phyloP scores from a whole-genome alignment of 495 filamentous ascomycete species.

The Talaromyces stipitatus region DNA sequence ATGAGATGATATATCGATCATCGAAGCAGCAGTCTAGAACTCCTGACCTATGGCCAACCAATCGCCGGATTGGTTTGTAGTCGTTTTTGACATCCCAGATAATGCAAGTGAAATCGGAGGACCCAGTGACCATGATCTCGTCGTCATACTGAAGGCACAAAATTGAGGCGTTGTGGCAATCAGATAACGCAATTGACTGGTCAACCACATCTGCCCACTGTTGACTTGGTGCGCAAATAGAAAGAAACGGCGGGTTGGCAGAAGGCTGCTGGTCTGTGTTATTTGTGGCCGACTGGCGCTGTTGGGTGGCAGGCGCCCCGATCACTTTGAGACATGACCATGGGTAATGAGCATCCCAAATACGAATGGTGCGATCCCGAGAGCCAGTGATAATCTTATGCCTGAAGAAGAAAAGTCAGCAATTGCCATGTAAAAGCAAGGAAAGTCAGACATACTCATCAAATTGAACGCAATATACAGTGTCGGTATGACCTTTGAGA shows the following conservation, averaged over 20 bases:
- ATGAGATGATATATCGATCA: conserved; percentile 84
- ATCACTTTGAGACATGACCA: conserved; percentile 77
- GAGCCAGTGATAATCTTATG: conserved; percentile 95
- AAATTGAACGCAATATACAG: conserved; percentile 96
- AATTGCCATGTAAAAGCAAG: not conserved
- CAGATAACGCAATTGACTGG: conserved; percentile 19
- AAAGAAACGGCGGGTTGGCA: conserved; percentile 37
- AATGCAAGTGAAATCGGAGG: conserved; percentile 86
- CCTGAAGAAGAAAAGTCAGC: conserved; percentile 29
- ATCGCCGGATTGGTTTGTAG: conserved; percentile 70
- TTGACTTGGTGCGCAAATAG: conserved; percentile 34
- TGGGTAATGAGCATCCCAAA: conserved; percentile 84
- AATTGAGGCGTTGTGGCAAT: conserved; percentile 79
- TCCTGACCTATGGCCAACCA: conserved; percentile 70
- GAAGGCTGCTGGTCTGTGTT: conserved; percentile 29
- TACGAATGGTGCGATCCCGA: conserved; percentile 85
- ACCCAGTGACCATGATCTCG: conserved; percentile 86
- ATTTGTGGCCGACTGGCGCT: conserved; percentile 20
- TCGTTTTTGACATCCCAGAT: conserved; percentile 74
- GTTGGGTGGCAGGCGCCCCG: conserved; percentile 34
- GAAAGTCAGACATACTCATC: conserved; percentile 62
- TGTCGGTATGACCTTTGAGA: conserved; percentile 85
- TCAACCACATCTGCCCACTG: conserved; percentile 21
- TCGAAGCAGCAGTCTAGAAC: conserved; percentile 93
- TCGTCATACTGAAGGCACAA: conserved; percentile 93